Conservation (phyloP, 208 protist species). For the Leishmania amazonensis region DNA sequence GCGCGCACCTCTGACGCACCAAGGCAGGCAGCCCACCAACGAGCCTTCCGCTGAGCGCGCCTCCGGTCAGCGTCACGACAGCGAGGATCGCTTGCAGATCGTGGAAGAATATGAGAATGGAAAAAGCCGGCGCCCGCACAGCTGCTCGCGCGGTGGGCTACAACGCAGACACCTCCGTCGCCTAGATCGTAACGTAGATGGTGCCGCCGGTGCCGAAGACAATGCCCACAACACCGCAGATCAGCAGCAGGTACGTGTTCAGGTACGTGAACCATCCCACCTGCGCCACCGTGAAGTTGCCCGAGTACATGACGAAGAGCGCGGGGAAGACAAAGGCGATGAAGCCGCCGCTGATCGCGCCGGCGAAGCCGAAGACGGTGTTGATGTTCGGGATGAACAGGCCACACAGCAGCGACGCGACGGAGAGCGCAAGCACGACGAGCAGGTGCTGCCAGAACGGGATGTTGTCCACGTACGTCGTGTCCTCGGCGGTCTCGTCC, state of each 20-base stretch:
- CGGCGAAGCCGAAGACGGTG: slow-evolving; percentile 63
- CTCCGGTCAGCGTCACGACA: not conserved
- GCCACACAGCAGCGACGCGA: slow-evolving; percentile 51
- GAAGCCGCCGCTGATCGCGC: slow-evolving; percentile 60
- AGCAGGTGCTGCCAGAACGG: slow-evolving; percentile 43
- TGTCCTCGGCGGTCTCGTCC: slow-evolving; percentile 22
- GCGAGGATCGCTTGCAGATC: not conserved
- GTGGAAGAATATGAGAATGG: not conserved
- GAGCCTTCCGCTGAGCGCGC: not conserved
- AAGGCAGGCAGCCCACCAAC: not conserved
- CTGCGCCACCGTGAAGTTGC: slow-evolving; percentile 41
- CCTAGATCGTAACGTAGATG: slow-evolving; percentile 33
- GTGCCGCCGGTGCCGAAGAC: slow-evolving; percentile 36
- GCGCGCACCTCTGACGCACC: not conserved
- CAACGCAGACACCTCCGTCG: not conserved
- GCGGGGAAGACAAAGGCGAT: slow-evolving; percentile 61
- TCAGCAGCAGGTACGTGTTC: slow-evolving; percentile 52
- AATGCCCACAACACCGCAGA: slow-evolving; percentile 41
- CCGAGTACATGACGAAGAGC: slow-evolving; percentile 66
- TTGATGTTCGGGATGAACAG: slow-evolving; percentile 81
- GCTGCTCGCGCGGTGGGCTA: not conserved
- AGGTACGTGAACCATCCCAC: slow-evolving; percentile 54
- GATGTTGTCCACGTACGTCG: slow-evolving; percentile 52
- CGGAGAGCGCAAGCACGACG: slow-evolving; percentile 29
- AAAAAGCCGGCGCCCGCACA: not conserved